phyloP scores from a whole-genome alignment of 1,284 basidiomycete species.

The Fomitopsis schrenkii region DNA sequence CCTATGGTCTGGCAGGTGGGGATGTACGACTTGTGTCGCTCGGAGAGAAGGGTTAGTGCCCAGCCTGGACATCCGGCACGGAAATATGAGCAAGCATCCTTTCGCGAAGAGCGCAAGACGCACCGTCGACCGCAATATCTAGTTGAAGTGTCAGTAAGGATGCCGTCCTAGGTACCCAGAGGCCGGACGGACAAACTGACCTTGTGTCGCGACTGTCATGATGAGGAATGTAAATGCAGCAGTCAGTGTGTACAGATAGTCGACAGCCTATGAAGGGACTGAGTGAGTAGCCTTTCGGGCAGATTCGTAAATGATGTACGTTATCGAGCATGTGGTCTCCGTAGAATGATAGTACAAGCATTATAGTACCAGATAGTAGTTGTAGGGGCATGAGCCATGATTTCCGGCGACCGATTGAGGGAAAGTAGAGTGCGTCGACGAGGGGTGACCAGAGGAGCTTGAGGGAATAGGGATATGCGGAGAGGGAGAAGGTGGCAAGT shows the following conservation, averaged over 20 bases:
- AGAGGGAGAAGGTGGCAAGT: constrained; percentile 1
- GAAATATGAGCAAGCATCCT: not conserved
- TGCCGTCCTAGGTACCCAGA: not conserved
- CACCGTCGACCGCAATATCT: not conserved
- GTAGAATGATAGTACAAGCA: constrained; percentile 1
- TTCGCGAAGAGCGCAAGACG: not conserved
- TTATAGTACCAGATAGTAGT: constrained; percentile 1
- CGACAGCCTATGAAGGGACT: not conserved
- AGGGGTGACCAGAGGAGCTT: not conserved
- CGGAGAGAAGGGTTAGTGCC: not conserved
- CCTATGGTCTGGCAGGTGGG: constrained; percentile 1
- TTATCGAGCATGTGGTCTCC: constrained; percentile 1
- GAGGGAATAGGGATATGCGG: constrained; percentile 1
- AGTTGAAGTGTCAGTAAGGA: not conserved
- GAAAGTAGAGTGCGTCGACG: not conserved
- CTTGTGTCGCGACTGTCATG: not conserved
- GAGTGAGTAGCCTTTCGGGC: too few relatives aligned
- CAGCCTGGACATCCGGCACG: not conserved
- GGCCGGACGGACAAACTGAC: not conserved
- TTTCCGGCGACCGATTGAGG: not conserved
- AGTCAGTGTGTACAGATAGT: not conserved
- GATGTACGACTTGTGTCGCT: not conserved
- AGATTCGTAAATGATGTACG: not conserved
- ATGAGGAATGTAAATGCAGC: not conserved
- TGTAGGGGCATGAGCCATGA: constrained; percentile 1